Conservation (phyloP, 441 rosid species). For the Rhodomyrtus psidioides region DNA sequence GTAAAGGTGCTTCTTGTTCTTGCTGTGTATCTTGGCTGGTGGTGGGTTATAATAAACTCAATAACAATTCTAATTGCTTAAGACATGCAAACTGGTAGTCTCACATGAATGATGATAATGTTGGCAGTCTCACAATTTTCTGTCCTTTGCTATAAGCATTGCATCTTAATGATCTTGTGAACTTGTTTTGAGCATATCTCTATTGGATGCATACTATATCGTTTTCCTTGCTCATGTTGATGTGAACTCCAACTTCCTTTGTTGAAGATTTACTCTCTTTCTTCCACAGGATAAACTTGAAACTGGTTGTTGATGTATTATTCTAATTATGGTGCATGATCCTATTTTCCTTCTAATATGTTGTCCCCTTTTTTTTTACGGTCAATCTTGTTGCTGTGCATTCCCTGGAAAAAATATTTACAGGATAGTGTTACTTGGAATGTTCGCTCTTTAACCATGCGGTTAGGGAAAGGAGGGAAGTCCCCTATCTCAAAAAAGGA, state of each 20-base stretch:
- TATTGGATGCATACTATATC: neutral
- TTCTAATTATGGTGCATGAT: neutral
- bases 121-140: neutral
- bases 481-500: neutral
- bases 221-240: neutral
- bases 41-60: neutral
- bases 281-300: neutral
- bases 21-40: neutral
- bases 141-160: neutral
- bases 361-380: neutral
- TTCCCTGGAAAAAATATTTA: neutral
- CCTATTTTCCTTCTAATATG: neutral
- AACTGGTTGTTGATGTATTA: neutral
- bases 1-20: neutral
- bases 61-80: neutral
- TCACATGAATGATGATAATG: neutral
- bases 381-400: neutral
- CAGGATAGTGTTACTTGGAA: neutral
- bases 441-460: neutral
- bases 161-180: neutral
- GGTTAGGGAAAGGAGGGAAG: neutral
- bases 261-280: neutral
- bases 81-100: neutral
- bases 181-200: neutral
- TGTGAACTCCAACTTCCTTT: neutral